phyloP scores from a whole-genome alignment of 2,329 filamentous ascomycete genomes.

The Ilyonectria mors-panacis region DNA sequence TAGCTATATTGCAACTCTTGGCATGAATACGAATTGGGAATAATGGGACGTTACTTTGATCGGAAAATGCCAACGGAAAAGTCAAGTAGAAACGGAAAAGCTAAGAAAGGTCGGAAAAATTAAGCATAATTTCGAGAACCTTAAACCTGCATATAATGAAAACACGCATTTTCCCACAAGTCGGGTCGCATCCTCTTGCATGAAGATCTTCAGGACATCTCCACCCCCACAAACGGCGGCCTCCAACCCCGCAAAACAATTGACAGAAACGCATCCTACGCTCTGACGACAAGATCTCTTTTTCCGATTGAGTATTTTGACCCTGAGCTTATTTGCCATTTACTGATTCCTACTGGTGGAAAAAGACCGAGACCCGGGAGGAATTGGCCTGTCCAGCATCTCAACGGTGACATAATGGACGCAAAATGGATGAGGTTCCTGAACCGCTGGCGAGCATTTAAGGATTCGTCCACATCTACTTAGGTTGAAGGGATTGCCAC shows the following conservation, averaged over 20 bases:
- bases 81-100: background rate
- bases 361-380: background rate
- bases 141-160: background rate
- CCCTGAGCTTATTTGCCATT: background rate
- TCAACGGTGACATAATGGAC: background rate
- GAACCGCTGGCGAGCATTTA: background rate
- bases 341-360: background rate
- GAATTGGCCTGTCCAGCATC: background rate
- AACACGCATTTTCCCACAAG: background rate
- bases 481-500: background rate
- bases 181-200: background rate
- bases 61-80: conserved; percentile 9
- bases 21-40: background rate
- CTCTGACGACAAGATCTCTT: background rate
- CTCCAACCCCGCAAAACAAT: background rate
- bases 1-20: conserved; percentile 2
- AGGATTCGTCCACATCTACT: background rate
- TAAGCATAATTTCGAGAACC: background rate
- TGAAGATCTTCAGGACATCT: background rate
- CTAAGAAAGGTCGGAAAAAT: background rate
- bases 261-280: background rate
- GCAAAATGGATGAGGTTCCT: background rate
- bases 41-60: background rate
- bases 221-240: background rate
- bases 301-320: background rate